phyloP scores from a whole-genome alignment of 164 flowering plant species.

The Cinnamomum chago region DNA sequence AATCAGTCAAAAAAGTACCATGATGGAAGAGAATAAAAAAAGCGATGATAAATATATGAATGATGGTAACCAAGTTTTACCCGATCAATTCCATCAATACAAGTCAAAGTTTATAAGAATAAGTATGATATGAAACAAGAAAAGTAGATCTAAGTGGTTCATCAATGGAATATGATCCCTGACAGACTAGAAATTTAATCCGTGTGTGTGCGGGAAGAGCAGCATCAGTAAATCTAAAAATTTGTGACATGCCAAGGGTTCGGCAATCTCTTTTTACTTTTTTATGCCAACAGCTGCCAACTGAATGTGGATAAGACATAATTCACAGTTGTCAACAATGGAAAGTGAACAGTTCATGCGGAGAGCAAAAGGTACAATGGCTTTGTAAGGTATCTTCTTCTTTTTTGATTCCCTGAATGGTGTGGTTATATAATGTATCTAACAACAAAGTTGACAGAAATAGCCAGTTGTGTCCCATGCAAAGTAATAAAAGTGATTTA shows the following conservation, averaged over 20 bases:
- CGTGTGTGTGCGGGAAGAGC: neutral
- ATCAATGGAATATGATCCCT: neutral
- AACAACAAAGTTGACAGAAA: neutral
- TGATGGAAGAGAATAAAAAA: neutral
- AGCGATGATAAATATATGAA: neutral
- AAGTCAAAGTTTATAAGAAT: neutral
- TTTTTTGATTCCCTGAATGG: neutral
- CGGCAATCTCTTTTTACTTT: neutral
- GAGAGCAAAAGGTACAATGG: neutral
- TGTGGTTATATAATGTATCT: neutral
- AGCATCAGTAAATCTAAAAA: neutral
- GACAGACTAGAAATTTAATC: neutral
- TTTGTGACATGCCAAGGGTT: neutral
- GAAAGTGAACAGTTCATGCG: neutral
- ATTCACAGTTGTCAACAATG: neutral
- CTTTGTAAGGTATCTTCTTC: neutral
- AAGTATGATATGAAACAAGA: neutral
- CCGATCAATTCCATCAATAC: neutral
- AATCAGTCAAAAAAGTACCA: conserved; percentile 1
- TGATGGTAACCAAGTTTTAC: neutral
- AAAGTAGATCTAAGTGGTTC: neutral
- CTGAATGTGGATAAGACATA: neutral
- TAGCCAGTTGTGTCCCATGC: neutral
- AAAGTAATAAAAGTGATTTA: neutral
- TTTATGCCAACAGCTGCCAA: neutral